Evolutionary conservation across 441 rosid genomes (phyloP), one percentile per base, ranked within the genome.

Genomic region (Euphorbia corollata): DNA sequence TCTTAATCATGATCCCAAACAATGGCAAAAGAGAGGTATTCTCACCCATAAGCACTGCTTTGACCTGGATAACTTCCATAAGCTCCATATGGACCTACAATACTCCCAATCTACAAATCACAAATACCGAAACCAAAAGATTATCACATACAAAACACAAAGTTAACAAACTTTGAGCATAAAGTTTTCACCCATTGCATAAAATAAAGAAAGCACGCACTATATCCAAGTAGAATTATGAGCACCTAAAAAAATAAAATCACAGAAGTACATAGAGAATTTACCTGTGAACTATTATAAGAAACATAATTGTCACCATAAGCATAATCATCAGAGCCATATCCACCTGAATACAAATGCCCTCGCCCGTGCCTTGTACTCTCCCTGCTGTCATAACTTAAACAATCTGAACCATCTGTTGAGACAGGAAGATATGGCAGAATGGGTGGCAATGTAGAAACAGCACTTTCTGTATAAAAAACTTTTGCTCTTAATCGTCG

Each of bases 31-130:
- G 8, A 63, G 34, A 57, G 63, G 34, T 50, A 69, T 53, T 71
- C 94, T 81, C 79, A 95, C 99, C 97, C 98, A 64, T 89, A 83
- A 73, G 78, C 64, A 68, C 83, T 79, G 73, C 82, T 74, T 36
- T 93, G 95, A 70, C 91, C 97, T 8, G 98, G 82, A 75, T 95
- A 86, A 77, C 83, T 78, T 75, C 97, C 90, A 77, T 89, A 94
- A 59, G 84, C 85, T 81, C 94, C 98, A 81, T 92, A 88, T 32
- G 88, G 78, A 82, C 87, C 77, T 65, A 86, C 85, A 70, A 84
- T 80, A 63, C 90, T 82, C 62, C 89, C 87, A 71, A 82, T 67
- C 93, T 86, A 79, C 78, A 76, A 64, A 77, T 38, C 15, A 58
- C n/a, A 47, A 50, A 59, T 16, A 55, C 53, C 39, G 32, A 27